Evolutionary conservation across 805 yeast genomes (phyloP).

Genomic region (Hanseniaspora valbyensis): DNA sequence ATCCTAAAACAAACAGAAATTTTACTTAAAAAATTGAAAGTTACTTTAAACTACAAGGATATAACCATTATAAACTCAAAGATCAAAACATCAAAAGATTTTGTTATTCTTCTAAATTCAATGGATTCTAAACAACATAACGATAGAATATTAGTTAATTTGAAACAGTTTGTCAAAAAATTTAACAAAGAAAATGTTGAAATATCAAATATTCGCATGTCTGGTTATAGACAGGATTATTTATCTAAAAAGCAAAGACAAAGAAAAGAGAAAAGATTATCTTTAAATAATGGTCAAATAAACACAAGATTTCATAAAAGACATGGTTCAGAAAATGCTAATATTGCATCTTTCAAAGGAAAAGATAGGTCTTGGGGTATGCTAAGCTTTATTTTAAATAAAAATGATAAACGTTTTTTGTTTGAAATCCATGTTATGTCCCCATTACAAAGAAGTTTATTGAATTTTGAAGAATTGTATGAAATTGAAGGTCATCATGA

Average conservation of each 20-base stretch:
- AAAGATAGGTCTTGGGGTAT: constrained; percentile 12
- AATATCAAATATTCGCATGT: neutral
- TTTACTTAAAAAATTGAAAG: neutral
- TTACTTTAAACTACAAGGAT: constrained; percentile 4
- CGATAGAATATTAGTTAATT: neutral
- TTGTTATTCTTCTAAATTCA: constrained; percentile 5
- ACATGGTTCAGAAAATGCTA: neutral
- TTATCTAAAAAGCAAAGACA: constrained; percentile 4
- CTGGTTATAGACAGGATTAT: constrained; percentile 9
- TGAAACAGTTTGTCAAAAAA: constrained; percentile 3
- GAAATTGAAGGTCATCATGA: constrained; percentile 1
- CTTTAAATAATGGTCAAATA: neutral
- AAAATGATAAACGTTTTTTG: neutral
- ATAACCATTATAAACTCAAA: constrained; percentile 3
- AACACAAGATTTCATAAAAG: constrained; percentile 3
- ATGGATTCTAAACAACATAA: constrained; percentile 15
- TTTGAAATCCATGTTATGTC: constrained; percentile 13
- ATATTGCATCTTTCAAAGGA: neutral
- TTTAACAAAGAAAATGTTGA: neutral
- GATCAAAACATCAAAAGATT: constrained; percentile 3
- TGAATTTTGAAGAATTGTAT: constrained; percentile 12
- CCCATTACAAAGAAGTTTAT: constrained; percentile 6
- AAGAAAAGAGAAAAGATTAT: neutral
- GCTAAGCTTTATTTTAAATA: neutral
- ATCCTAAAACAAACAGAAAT: neutral